phyloP scores from a whole-genome alignment of 2,329 filamentous ascomycete species.

The Cladophialophora exuberans region DNA sequence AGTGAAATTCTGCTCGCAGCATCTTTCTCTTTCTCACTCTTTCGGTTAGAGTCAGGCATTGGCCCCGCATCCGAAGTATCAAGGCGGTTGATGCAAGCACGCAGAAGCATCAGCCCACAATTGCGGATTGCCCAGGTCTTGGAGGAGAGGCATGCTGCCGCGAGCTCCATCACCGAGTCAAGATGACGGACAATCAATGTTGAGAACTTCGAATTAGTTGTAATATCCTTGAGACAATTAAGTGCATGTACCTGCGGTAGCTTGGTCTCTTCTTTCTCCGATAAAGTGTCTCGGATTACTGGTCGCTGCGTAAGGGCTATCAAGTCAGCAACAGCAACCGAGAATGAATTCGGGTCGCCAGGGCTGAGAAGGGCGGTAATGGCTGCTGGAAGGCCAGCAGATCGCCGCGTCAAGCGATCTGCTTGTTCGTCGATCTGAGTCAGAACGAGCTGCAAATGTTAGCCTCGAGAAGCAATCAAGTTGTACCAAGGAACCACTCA shows the following conservation, averaged over 20 bases:
- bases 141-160: conserved; percentile 76
- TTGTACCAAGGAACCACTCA: conserved; percentile 39
- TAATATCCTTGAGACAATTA: conserved; percentile 90
- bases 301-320: conserved; percentile 18
- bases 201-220: conserved; percentile 78
- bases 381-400: conserved; percentile 86
- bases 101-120: conserved; percentile 85
- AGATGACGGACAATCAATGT: conserved; percentile 74
- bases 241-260: conserved; percentile 92
- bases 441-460: conserved; percentile 59
- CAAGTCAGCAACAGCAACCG: conserved; percentile 60
- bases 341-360: conserved; percentile 62
- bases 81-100: conserved; percentile 60
- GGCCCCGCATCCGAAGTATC: conserved; percentile 36
- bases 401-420: conserved; percentile 81
- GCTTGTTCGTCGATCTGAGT: conserved; percentile 73
- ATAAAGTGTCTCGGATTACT: conserved; percentile 24
- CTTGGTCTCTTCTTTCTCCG: conserved; percentile 52
- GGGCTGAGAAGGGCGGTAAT: conserved; percentile 79
- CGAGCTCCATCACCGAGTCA: conserved; percentile 74
- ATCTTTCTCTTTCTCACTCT: neutral
- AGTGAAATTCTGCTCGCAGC: conserved; percentile 18
- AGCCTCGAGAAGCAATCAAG: neutral
- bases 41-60: neutral
- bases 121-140: conserved; percentile 93